Evolutionary conservation across 306 rosid species (phyloP).

Genomic region (Ziziphus jujuba): DNA sequence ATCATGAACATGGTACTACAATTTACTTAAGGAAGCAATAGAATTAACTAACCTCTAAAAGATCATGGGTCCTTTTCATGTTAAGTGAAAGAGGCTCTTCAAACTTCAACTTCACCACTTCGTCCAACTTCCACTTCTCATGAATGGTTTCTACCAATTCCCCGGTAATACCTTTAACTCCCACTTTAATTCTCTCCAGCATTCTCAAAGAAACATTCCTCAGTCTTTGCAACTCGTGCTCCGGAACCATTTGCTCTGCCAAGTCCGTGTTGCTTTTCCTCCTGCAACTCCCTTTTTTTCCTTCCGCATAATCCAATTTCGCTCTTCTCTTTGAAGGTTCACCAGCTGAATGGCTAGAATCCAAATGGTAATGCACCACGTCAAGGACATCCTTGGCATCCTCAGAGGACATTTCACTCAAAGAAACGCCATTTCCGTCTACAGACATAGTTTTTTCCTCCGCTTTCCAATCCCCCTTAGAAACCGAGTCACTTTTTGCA

Average conservation of each 20-base stretch:
- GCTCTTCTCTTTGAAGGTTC: slow-evolving; percentile 31
- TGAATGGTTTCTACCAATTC: slow-evolving; percentile 64
- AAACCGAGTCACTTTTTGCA: slow-evolving; percentile 14
- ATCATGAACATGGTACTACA: not conserved
- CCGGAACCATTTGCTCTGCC: slow-evolving; percentile 69
- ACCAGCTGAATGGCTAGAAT: slow-evolving; percentile 12
- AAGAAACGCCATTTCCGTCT: slow-evolving; percentile 14
- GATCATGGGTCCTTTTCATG: slow-evolving; percentile 76
- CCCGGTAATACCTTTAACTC: slow-evolving; percentile 72
- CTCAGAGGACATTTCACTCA: slow-evolving; percentile 8
- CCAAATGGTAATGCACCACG: slow-evolving; percentile 11
- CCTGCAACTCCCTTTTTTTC: slow-evolving; percentile 26
- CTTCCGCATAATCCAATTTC: slow-evolving; percentile 26
- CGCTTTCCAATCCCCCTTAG: slow-evolving; percentile 12
- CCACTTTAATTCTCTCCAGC: slow-evolving; percentile 73
- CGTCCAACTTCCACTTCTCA: slow-evolving; percentile 67
- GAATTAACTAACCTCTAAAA: slow-evolving; percentile 55
- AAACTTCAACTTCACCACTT: slow-evolving; percentile 86
- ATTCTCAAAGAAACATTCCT: slow-evolving; percentile 76
- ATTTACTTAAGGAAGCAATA: not conserved
- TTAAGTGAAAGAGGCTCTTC: slow-evolving; percentile 64
- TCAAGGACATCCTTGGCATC: not conserved
- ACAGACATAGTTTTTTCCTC: slow-evolving; percentile 17
- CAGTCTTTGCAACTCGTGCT: slow-evolving; percentile 78
- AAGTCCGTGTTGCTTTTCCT: slow-evolving; percentile 49